phyloP scores from a whole-genome alignment of 2,329 filamentous ascomycete species.

The Cladorrhinum sp. region DNA sequence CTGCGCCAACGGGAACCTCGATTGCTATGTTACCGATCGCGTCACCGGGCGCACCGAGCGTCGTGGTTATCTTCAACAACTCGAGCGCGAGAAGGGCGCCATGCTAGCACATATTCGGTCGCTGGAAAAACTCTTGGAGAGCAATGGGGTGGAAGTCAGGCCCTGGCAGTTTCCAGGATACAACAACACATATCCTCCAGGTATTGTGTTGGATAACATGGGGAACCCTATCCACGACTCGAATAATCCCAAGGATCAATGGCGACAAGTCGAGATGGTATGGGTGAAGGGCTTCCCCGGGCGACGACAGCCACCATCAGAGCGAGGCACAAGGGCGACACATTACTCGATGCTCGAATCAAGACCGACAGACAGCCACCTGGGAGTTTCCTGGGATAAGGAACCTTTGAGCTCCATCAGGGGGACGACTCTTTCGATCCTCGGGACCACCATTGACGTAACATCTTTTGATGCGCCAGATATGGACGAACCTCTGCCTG shows the following conservation, averaged over 20 bases:
- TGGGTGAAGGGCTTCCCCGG: slow-evolving; percentile 37
- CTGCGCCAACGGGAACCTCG: slow-evolving; percentile 70
- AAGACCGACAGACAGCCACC: slow-evolving; percentile 58
- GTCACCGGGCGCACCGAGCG: slow-evolving; percentile 78
- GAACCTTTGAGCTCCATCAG: slow-evolving; percentile 69
- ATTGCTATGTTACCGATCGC: slow-evolving; percentile 82
- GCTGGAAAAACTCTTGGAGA: slow-evolving; percentile 63
- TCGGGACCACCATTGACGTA: slow-evolving; percentile 77
- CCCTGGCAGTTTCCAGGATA: slow-evolving; percentile 42
- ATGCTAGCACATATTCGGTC: slow-evolving; percentile 65
- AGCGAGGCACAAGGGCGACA: slow-evolving; percentile 30
- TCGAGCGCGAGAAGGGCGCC: slow-evolving; percentile 69
- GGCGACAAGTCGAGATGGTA: slow-evolving; percentile 36
- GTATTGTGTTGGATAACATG: slow-evolving; percentile 28
- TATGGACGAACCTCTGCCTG: slow-evolving; percentile 56
- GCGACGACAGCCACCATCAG: slow-evolving; percentile 17
- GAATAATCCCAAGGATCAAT: slow-evolving; percentile 32
- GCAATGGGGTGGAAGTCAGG: slow-evolving; percentile 59
- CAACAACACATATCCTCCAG: slow-evolving; percentile 29
- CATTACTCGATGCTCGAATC: slow-evolving; percentile 35
- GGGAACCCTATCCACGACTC: slow-evolving; percentile 30
- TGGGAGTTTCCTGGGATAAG: slow-evolving; percentile 62
- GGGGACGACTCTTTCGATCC: slow-evolving; percentile 71
- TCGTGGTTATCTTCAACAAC: slow-evolving; percentile 72
- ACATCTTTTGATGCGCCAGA: slow-evolving; percentile 67